These are phyloP conservation scores for Sequoiadendron giganteum DNA, from an alignment of 75 land plant species.

Conservation along the genomic window DNA sequence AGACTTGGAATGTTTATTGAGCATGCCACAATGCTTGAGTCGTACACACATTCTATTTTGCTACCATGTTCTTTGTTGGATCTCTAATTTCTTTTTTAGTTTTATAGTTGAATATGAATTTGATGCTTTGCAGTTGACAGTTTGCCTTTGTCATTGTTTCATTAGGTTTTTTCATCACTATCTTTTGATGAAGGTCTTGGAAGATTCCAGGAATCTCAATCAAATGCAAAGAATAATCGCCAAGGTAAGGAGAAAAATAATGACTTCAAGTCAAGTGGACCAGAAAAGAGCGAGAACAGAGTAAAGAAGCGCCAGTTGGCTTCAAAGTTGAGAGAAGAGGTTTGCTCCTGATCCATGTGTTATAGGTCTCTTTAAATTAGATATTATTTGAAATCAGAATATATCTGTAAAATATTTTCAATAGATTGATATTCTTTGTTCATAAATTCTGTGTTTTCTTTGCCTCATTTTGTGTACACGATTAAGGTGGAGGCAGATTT, in stretches of 20 bases:
- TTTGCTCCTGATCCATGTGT: conserved; percentile 18
- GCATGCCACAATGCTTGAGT: background rate
- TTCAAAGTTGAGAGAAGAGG: conserved; percentile 80
- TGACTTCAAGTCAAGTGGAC: conserved; percentile 33
- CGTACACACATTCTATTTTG: background rate
- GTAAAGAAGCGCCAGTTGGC: conserved; percentile 52
- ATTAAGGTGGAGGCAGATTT: conserved; percentile 83
- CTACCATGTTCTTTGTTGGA: background rate
- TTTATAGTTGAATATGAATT: background rate
- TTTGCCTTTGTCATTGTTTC: background rate
- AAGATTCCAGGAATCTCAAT: conserved; percentile 31
- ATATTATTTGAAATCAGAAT: background rate
- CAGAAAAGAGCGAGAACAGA: conserved; percentile 61
- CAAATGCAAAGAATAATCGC: conserved; percentile 21
- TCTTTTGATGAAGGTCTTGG: conserved; percentile 86
- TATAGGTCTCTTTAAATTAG: background rate
- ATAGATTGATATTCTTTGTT: background rate
- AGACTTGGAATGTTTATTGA: background rate
- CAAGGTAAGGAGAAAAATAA: conserved; percentile 28
- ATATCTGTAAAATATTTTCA: background rate
- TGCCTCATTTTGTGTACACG: background rate
- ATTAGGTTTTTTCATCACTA: conserved; percentile 72
- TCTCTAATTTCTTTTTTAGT: background rate
- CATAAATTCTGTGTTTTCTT: background rate
- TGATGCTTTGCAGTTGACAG: background rate